Base-by-base conservation (phyloP, 495 filamentous ascomycete genomes). In the Aspergillus kassunensis region DNA sequence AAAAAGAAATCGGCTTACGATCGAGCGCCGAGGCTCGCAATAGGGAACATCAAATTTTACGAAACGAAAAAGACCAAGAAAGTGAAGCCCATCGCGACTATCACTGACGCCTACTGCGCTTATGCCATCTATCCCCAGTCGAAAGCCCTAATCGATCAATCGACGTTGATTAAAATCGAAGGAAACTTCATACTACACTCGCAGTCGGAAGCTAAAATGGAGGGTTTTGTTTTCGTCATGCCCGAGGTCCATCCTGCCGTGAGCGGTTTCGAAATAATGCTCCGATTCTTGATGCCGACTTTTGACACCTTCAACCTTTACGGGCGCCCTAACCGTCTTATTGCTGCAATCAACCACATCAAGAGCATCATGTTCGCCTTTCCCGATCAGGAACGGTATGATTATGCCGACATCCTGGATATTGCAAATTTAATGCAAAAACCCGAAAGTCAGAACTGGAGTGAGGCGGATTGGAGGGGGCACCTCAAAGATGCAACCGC, bases 351-450 rank as follows among this genome's bases (percentile, higher is more conserved):
- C 0, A 81, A 88, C 21, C 90, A 99, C 66, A 73, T 84, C 4
- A 84, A 88, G 52, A 92, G 93, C 51, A 76, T 99, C 58, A 99
- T 99, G 93, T 97, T 99, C 70, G 95, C 90, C 0, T 92, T 99
- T 84, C 95, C 93, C 0, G 87, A 86, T 58, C 82, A 95, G 51
- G 82, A 82, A 34, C 80, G 87, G 49, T 96, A 96, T 63, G 92
- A 93, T 0, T 97, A 97, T 64, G 68, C 97, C 18, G 95, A 97
- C 57, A 79, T 91, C 24, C 58, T 89, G 31, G 93, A 99, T 67
- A 89, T 97, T 8, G 83, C 83, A 12, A 77, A 73, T 44, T 69
- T 97, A 27, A 88, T 97, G 51, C 74, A 87, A 53, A 85, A 83
- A 4, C 78, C 89, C 6, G 90, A 88, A 6, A 93, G 85, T 65